Base-by-base conservation (phyloP, 345 rosid species). In the Euphorbia lathyris region DNA sequence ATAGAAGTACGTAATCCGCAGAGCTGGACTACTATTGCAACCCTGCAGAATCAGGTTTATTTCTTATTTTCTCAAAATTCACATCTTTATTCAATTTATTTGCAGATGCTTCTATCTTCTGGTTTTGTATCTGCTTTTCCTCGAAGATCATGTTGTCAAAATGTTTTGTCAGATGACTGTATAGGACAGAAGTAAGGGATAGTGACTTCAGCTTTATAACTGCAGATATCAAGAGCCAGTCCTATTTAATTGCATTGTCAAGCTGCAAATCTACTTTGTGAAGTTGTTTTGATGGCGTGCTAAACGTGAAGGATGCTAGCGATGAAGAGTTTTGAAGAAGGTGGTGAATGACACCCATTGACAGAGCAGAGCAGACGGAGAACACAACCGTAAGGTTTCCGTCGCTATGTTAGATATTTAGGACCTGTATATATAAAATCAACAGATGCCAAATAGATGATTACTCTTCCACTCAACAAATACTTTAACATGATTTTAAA, bases 1-100 rank as follows among this genome's bases (percentile, higher is more conserved):
- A 71, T 66, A 27, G 57, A 9, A 34, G 60, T 17, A 30, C 77
- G 69, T 25, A 77, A 66, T 65, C 73, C 77, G 63, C 85, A 64
- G 52, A 70, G 56, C 72, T 83, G 89, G 85, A 73, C 79, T 59
- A 75, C 76, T 59, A 52, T 76, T 47, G 73, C 89, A 43, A 78
- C 81, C 42, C 60, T 72, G 52, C 82, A 74, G 66, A 87, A 78
- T 78, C 85, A 85, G 89, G 89, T 85, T 58, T 11, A 0, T 14
- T 9, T 66, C 67, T 66, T 67, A 9, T 34, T n/a, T 51, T 26
- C 42, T 67, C 55, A 34, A 34, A 34, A 16, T n/a, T 11, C 23
- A 60, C 47, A 8, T 43, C 30, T 52, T 27, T 38, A 8, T 45
- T 26, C 59, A 25, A 26, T 30, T 56, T 58, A 16, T 52, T 40